These are phyloP conservation scores for Mycena floridula DNA, from an alignment of 768 basidiomycete genomes.

Conservation along the genomic window DNA sequence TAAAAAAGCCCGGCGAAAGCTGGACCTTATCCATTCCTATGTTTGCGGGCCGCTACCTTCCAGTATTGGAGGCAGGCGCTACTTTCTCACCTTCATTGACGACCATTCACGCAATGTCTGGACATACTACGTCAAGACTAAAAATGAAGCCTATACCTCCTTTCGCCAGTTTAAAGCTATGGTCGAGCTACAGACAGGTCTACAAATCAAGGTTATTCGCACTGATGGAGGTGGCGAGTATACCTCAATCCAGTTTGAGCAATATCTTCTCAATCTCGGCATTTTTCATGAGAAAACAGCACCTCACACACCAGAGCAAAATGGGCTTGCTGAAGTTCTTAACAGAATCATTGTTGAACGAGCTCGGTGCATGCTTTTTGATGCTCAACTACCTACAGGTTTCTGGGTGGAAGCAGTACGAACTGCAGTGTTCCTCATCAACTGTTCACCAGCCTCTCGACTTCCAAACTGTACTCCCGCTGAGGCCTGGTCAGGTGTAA, in stretches of 20 bases:
- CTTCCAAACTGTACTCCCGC: not conserved
- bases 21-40: constrained; percentile 6
- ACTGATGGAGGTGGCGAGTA: constrained; percentile 7
- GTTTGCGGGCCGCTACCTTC: constrained; percentile 6
- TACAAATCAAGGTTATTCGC: not conserved
- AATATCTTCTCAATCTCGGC: not conserved
- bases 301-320: constrained; percentile 4
- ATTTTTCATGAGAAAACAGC: constrained; percentile 3
- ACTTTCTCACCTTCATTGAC: constrained; percentile 19
- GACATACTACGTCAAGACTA: constrained; percentile 9
- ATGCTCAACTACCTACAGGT: not conserved
- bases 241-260: constrained; percentile 5
- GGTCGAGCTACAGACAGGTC: not conserved
- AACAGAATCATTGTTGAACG: not conserved
- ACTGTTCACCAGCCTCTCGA: not conserved
- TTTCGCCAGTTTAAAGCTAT: constrained; percentile 6
- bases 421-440: not conserved
- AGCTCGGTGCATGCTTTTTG: not conserved
- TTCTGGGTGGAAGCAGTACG: not conserved
- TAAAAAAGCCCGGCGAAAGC: constrained; percentile 2
- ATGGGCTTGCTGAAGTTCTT: constrained; percentile 1
- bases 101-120: constrained; percentile 10
- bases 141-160: constrained; percentile 8
- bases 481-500: not conserved
- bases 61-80: constrained; percentile 6